A percentile compares a stretch with the other conserved stretches of the same genome.
Conservation (phyloP, 73 alveolate species). For the Effrenium voratum region DNA sequence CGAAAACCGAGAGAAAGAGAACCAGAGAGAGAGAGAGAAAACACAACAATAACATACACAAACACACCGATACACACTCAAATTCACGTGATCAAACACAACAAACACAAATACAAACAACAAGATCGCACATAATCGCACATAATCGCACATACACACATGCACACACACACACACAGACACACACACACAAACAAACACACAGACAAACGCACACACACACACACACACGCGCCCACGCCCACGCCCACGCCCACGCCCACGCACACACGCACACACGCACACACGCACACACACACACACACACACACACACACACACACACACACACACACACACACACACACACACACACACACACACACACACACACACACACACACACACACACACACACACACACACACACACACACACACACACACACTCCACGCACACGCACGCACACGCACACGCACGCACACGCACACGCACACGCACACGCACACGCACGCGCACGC, state of each 20-base stretch:
- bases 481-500: background rate
- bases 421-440: background rate
- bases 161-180: background rate
- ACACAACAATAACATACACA: no score
- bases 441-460: background rate
- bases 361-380: background rate
- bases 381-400: background rate
- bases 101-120: background rate
- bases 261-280: background rate
- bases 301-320: background rate
- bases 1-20: no score
- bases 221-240: background rate
- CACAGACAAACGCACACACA: background rate
- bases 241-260: background rate
- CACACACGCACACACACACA: background rate
- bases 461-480: background rate
- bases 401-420: background rate
- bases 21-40: no score
- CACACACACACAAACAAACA: background rate
- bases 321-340: background rate
- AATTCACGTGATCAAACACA: background rate
- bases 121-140: background rate
- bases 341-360: background rate
- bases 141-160: background rate
- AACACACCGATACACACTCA: no score